Evolutionary conservation across 352 stramenopile species (phyloP).

Genomic region (Globisporangium polare): DNA sequence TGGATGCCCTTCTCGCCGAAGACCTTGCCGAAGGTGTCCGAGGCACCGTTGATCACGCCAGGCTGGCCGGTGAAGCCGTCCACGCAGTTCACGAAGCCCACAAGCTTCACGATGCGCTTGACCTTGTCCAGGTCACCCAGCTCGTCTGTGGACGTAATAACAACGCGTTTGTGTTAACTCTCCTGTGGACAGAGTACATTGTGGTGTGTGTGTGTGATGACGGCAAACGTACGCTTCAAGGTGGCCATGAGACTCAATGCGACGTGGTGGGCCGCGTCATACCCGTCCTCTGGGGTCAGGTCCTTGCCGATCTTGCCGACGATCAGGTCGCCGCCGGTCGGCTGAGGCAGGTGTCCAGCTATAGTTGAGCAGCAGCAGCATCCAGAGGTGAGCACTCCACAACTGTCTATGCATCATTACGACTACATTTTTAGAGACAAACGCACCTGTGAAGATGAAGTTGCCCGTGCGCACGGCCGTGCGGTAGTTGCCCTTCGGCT

Average conservation of each 20-base stretch:
- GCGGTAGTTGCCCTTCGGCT: slow-evolving; percentile 90
- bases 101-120: slow-evolving; percentile 90
- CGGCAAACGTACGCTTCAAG: slow-evolving; percentile 55
- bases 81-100: slow-evolving; percentile 92
- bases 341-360: slow-evolving; percentile 68
- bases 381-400: background rate
- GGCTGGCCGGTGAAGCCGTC: slow-evolving; percentile 85
- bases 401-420: background rate
- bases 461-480: slow-evolving; percentile 77
- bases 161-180: background rate
- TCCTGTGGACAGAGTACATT: background rate
- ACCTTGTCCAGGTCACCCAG: slow-evolving; percentile 87
- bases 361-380: background rate
- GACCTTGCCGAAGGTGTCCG: slow-evolving; percentile 80
- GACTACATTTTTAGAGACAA: background rate
- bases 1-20: slow-evolving; percentile 74
- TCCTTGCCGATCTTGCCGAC: slow-evolving; percentile 81
- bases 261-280: slow-evolving; percentile 73
- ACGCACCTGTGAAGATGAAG: slow-evolving; percentile 73
- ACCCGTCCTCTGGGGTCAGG: slow-evolving; percentile 78
- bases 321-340: slow-evolving; percentile 51
- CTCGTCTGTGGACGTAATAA: slow-evolving; percentile 25
- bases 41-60: slow-evolving; percentile 90
- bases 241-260: slow-evolving; percentile 85
- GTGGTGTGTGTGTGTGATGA: background rate